A percentile compares a stretch with the other conserved stretches of the same genome.
Conservation (phyloP, 2,329 filamentous ascomycete species). For the Penicillium sp. region DNA sequence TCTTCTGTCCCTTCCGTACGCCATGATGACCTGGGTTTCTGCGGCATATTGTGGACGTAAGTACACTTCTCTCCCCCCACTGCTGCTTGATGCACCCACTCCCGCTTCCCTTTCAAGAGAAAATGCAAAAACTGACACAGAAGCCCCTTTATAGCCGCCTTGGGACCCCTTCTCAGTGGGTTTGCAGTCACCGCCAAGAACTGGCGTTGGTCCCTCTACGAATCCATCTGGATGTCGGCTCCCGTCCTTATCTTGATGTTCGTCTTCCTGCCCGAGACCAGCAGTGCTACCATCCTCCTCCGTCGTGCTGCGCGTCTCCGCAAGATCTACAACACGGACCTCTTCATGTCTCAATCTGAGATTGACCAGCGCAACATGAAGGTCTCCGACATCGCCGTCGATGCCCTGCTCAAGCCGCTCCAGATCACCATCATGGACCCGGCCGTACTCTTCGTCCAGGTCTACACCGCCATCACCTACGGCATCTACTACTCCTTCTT, state of each 20-base stretch:
- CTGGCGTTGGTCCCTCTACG: constrained; percentile 57
- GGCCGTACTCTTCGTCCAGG: constrained; percentile 56
- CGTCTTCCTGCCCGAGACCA: constrained; percentile 60
- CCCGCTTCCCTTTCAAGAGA: no score
- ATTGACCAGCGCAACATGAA: constrained; percentile 47
- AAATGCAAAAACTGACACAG: neutral
- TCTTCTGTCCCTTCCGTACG: constrained; percentile 53
- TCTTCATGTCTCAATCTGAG: constrained; percentile 57
- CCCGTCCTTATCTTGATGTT: constrained; percentile 57
- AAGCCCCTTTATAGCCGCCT: constrained; percentile 35
- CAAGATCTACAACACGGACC: constrained; percentile 51
- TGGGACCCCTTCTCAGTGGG: constrained; percentile 58
- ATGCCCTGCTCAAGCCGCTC: constrained; percentile 41
- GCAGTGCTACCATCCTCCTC: constrained; percentile 54
- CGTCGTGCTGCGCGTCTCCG: constrained; percentile 57
- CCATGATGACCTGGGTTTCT: constrained; percentile 55
- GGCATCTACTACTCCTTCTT: constrained; percentile 52
- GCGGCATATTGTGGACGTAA: constrained; percentile 37
- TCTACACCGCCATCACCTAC: constrained; percentile 58
- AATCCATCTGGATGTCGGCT: constrained; percentile 56
- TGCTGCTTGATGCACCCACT: neutral
- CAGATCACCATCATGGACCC: constrained; percentile 60
- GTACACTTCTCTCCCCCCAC: neutral
- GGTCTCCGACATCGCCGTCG: constrained; percentile 12
- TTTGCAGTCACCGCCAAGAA: constrained; percentile 48